These are phyloP conservation scores for Globisporangium canariense DNA, from an alignment of 352 stramenopile genomes.

Conservation along the genomic window DNA sequence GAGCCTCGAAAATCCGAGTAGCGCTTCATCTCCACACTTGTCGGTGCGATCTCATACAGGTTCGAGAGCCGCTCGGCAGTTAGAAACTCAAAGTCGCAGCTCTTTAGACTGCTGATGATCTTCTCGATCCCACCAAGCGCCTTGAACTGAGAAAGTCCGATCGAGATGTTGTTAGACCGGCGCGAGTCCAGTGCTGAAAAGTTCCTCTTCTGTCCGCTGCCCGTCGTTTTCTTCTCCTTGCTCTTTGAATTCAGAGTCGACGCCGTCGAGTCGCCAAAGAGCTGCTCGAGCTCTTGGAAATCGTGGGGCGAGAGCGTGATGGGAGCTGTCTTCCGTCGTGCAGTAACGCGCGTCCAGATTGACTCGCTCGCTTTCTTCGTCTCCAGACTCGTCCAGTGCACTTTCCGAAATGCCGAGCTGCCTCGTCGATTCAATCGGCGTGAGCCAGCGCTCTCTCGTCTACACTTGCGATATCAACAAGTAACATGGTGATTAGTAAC, in stretches of 20 bases:
- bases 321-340: conserved; percentile 57
- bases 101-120: conserved; percentile 44
- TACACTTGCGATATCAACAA: background rate
- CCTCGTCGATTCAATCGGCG: conserved; percentile 29
- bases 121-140: conserved; percentile 35
- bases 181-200: conserved; percentile 70
- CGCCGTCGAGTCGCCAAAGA: conserved; percentile 42
- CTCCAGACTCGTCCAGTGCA: conserved; percentile 79
- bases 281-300: conserved; percentile 52
- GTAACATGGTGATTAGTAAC: background rate
- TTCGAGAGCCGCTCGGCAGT: conserved; percentile 54
- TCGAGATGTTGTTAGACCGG: conserved; percentile 79
- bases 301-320: conserved; percentile 70
- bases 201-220: conserved; percentile 26
- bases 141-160: conserved; percentile 79
- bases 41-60: conserved; percentile 68
- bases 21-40: conserved; percentile 57
- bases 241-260: background rate
- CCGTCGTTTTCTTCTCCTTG: conserved; percentile 17
- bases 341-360: conserved; percentile 72
- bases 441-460: conserved; percentile 9
- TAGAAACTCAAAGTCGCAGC: conserved; percentile 62
- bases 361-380: conserved; percentile 48
- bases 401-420: conserved; percentile 61
- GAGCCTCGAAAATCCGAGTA: conserved; percentile 68